Conservation (phyloP, 2,329 filamentous ascomycete genomes). For the Pseudogymnoascus sp. region DNA sequence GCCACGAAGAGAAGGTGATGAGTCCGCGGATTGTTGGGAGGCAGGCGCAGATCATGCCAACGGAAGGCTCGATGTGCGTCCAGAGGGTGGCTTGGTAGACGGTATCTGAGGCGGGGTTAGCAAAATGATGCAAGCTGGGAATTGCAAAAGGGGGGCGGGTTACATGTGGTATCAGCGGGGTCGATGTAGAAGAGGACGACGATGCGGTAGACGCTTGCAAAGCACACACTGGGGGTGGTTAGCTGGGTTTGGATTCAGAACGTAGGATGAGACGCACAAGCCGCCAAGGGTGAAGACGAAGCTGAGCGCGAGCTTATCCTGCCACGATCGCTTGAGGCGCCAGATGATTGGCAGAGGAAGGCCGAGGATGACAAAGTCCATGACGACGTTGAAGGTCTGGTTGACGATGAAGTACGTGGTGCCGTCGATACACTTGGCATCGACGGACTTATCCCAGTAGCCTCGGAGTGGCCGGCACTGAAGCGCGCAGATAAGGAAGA, state of each 20-base stretch:
- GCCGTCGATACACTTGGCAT: constrained; percentile 14
- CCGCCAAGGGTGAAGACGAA: constrained; percentile 15
- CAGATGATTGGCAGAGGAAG: constrained; percentile 16
- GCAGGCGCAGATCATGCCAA: constrained; percentile 15
- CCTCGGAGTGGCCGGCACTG: constrained; percentile 15
- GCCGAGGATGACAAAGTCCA: constrained; percentile 14
- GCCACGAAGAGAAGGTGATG: neutral
- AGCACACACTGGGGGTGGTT: constrained; percentile 11
- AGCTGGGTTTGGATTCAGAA: neutral
- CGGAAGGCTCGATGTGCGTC: constrained; percentile 11
- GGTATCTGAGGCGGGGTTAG: neutral
- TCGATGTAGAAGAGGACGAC: constrained; percentile 17
- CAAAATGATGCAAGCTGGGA: neutral
- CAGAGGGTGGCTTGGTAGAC: constrained; percentile 8
- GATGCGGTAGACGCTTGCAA: constrained; percentile 19
- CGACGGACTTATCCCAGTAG: constrained; percentile 18
- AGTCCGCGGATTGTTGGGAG: constrained; percentile 9
- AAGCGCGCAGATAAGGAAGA: constrained; percentile 14
- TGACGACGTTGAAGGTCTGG: constrained; percentile 14
- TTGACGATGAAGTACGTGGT: constrained; percentile 15
- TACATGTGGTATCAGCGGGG: constrained; percentile 18
- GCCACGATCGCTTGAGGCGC: constrained; percentile 10
- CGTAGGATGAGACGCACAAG: constrained; percentile 9
- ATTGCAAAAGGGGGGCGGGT: neutral
- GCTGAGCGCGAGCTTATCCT: constrained; percentile 13